These are phyloP conservation scores for Citrus hindsii DNA, from an alignment of 345 rosid species.

Conservation along the genomic window DNA sequence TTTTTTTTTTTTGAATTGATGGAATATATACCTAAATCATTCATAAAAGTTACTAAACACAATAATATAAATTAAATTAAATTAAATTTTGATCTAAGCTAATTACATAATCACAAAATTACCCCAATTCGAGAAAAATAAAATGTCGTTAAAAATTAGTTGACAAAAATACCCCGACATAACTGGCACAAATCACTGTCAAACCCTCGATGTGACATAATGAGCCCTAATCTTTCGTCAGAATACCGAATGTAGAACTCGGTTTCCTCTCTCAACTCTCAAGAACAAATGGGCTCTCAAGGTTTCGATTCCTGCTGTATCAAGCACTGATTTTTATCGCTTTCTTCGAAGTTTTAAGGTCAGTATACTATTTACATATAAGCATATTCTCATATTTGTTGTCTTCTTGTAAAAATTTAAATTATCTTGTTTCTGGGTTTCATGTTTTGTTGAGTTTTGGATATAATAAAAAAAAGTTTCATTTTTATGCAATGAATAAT, in stretches of 20 bases:
- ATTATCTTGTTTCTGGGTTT: background rate
- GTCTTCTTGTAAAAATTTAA: background rate
- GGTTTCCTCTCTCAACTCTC: background rate
- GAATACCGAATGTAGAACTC: slow-evolving; percentile 14
- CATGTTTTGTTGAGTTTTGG: background rate
- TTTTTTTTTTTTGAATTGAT: no score
- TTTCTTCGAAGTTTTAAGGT: slow-evolving; percentile 12
- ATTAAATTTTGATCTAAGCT: background rate
- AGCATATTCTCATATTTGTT: background rate
- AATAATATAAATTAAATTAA: no score
- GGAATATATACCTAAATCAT: no score
- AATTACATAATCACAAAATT: background rate
- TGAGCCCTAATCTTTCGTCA: slow-evolving; percentile 29
- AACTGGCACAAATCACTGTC: background rate
- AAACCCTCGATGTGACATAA: slow-evolving; percentile 18
- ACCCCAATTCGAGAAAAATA: background rate
- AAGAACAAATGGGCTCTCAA: background rate
- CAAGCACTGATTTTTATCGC: background rate
- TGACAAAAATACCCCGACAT: slow-evolving; percentile 12
- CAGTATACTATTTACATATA: background rate
- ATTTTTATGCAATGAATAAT: background rate
- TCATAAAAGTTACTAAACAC: no score
- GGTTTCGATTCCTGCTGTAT: background rate
- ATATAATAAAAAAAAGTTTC: background rate
- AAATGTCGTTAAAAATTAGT: background rate